phyloP scores from a whole-genome alignment of 2,329 filamentous ascomycete species.

The Diplodia scrobiculata region DNA sequence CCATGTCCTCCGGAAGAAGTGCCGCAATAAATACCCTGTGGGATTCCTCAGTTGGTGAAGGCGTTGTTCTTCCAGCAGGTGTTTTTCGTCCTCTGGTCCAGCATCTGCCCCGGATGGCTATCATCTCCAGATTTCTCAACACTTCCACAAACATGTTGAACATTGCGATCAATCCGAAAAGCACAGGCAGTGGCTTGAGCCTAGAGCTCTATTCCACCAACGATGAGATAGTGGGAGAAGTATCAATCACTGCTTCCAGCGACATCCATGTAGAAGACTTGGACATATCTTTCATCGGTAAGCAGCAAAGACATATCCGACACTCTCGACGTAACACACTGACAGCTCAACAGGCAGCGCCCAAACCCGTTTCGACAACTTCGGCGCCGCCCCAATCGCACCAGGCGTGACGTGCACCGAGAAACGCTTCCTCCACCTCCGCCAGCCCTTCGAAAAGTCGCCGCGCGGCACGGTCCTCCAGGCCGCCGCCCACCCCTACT shows the following conservation, averaged over 20 bases:
- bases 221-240: neutral
- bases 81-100: neutral
- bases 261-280: neutral
- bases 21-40: neutral
- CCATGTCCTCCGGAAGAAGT: neutral
- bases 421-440: neutral
- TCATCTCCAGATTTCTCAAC: neutral
- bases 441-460: neutral
- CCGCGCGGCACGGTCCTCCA: neutral
- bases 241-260: neutral
- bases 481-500: neutral
- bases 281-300: conserved; percentile 8
- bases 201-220: neutral
- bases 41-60: too few relatives aligned
- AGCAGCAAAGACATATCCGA: neutral
- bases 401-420: neutral
- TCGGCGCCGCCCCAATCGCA: neutral
- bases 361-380: neutral
- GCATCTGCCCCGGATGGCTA: neutral
- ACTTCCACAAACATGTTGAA: neutral
- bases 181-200: neutral
- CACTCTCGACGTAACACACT: neutral
- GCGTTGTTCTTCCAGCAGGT: too few relatives aligned
- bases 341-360: neutral
- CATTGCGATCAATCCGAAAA: neutral